Conservation (phyloP, 139 green algal species). For the Deuterostichococcus epilithicus region DNA sequence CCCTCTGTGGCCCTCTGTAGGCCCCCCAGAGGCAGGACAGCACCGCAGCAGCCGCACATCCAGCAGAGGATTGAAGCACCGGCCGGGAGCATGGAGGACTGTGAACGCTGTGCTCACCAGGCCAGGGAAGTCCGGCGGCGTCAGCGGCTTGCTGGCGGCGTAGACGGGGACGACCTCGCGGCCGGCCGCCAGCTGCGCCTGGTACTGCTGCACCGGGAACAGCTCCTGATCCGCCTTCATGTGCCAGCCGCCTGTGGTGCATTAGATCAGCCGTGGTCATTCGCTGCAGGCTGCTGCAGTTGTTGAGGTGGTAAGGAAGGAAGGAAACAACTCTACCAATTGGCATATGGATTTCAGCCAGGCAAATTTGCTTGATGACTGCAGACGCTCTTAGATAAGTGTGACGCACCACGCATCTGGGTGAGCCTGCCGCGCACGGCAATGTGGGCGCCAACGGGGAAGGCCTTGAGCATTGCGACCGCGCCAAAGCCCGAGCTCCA, state of each 20-base stretch:
- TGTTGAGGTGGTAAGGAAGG: no score
- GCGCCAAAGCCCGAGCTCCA: background rate
- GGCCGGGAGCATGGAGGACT: background rate
- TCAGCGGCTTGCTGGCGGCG: slow-evolving; percentile 7
- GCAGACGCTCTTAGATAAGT: no score
- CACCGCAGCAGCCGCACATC: no score
- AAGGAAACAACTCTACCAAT: background rate
- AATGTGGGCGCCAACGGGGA: background rate
- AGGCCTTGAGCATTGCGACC: background rate
- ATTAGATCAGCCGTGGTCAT: no score
- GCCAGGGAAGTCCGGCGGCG: background rate
- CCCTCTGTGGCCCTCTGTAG: no score
- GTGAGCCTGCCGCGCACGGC: background rate
- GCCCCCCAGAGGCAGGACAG: no score
- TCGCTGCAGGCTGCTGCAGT: no score
- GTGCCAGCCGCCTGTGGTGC: background rate
- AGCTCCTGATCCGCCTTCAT: background rate
- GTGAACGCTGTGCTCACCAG: background rate
- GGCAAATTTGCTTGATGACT: slow-evolving; percentile 11
- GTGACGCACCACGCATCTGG: background rate
- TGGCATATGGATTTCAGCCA: background rate
- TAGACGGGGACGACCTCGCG: slow-evolving; percentile 12
- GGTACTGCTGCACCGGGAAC: background rate
- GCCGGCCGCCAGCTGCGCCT: background rate
- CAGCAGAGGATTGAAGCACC: no score